A percentile compares a stretch with the other conserved stretches of the same genome.
These are phyloP conservation scores for Candida peoriensis DNA, from an alignment of 805 yeast genomes.

Conservation along the genomic window DNA sequence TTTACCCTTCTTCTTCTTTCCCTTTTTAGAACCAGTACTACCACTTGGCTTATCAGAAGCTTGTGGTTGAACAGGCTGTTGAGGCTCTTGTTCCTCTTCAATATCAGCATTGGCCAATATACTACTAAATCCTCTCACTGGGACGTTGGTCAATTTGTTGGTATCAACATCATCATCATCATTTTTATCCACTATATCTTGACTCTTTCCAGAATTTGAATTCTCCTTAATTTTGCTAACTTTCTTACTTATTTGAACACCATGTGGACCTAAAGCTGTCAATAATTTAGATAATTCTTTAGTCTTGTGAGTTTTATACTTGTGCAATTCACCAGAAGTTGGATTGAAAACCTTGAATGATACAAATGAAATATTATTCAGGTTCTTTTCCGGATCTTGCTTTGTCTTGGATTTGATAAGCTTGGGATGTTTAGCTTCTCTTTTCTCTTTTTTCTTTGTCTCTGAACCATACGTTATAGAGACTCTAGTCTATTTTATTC, in stretches of 20 bases:
- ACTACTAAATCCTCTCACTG: slow-evolving; percentile 20
- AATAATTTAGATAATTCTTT: slow-evolving; percentile 70
- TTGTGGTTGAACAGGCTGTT: too few species aligned
- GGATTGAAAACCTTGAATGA: slow-evolving; percentile 64
- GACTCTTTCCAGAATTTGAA: neutral
- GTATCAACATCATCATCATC: too few species aligned
- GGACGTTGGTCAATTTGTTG: slow-evolving; percentile 1
- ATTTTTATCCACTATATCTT: neutral
- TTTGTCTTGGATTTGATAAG: slow-evolving; percentile 4
- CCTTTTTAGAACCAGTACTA: slow-evolving; percentile 13
- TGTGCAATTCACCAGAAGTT: slow-evolving; percentile 55
- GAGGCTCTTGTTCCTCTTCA: slow-evolving; percentile 4
- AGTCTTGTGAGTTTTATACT: slow-evolving; percentile 48
- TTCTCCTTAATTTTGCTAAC: neutral
- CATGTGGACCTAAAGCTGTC: slow-evolving; percentile 68
- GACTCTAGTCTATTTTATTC: slow-evolving; percentile 18
- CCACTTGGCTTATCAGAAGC: slow-evolving; percentile 4
- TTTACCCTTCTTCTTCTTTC: slow-evolving; percentile 24
- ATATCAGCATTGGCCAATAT: slow-evolving; percentile 21
- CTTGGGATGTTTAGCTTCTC: too few species aligned
- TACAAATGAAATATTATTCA: slow-evolving; percentile 18
- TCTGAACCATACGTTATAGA: slow-evolving; percentile 25
- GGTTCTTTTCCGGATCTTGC: slow-evolving; percentile 6
- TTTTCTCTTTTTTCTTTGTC: slow-evolving; percentile 14
- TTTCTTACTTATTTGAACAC: slow-evolving; percentile 30